Evolutionary conservation across 176 grass and related monocot genomes (phyloP).

Genomic region (Hsuehochloa calcarea): DNA sequence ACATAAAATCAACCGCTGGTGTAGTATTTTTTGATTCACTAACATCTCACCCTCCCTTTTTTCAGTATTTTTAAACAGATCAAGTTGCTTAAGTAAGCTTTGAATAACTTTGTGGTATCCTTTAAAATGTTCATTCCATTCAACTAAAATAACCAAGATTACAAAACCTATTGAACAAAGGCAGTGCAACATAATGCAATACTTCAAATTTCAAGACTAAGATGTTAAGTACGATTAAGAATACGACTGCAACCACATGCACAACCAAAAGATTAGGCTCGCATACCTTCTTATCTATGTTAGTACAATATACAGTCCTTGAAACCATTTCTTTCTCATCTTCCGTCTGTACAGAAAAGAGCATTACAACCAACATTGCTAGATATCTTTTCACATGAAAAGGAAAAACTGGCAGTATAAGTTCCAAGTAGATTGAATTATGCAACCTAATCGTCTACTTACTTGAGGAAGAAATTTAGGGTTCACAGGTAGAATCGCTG

Average conservation of each 20-base stretch:
- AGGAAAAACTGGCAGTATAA: neutral
- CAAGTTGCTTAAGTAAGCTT: neutral
- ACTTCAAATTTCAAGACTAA: neutral
- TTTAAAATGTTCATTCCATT: neutral
- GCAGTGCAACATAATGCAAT: neutral
- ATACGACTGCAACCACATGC: neutral
- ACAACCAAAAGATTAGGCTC: neutral
- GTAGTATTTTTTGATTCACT: neutral
- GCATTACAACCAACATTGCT: neutral
- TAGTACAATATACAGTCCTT: slow-evolving; percentile 96
- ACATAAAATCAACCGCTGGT: neutral
- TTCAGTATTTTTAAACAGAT: neutral
- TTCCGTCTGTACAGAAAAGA: slow-evolving; percentile 54
- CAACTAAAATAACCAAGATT: slow-evolving; percentile 1
- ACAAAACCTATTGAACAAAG: neutral
- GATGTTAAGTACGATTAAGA: neutral
- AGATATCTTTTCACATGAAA: neutral
- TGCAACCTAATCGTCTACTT: slow-evolving; percentile 13
- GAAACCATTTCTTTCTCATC: slow-evolving; percentile 89
- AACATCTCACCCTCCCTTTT: neutral
- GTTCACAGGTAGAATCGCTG: slow-evolving; percentile 89
- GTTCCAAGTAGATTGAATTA: neutral
- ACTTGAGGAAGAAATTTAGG: slow-evolving; percentile 89
- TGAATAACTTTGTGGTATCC: neutral
- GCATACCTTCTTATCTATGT: slow-evolving; percentile 93